phyloP scores from a whole-genome alignment of 108 stramenopile species.

The Seminavis robusta region DNA sequence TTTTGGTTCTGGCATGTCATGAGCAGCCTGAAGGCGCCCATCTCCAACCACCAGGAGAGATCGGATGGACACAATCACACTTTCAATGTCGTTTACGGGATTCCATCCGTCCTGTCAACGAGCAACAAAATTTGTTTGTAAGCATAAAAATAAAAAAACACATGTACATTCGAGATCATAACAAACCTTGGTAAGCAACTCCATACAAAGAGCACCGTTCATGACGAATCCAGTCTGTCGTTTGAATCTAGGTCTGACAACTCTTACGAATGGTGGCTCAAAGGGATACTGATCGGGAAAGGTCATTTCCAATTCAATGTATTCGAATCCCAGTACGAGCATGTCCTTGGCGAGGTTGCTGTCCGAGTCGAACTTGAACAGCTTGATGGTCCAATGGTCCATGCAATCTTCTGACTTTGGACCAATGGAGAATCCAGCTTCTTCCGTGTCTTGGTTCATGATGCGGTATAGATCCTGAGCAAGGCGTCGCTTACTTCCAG shows the following conservation, averaged over 20 bases:
- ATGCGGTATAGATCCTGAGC: slow-evolving; percentile 85
- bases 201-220: slow-evolving; percentile 93
- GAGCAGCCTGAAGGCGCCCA: slow-evolving; percentile 71
- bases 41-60: slow-evolving; percentile 89
- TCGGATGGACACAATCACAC: slow-evolving; percentile 88
- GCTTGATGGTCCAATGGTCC: slow-evolving; percentile 85
- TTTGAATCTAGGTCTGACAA: slow-evolving; percentile 85
- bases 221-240: slow-evolving; percentile 92
- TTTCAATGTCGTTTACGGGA: slow-evolving; percentile 91
- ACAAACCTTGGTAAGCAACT: slow-evolving; percentile 89
- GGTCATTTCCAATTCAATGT: slow-evolving; percentile 86
- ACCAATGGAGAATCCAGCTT: slow-evolving; percentile 79
- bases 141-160: no score
- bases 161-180: no score
- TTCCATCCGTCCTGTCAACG: slow-evolving; percentile 95
- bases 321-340: slow-evolving; percentile 62
- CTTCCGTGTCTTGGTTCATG: slow-evolving; percentile 79
- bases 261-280: slow-evolving; percentile 88
- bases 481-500: slow-evolving; percentile 77
- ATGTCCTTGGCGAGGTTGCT: slow-evolving; percentile 79
- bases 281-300: slow-evolving; percentile 94
- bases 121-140: no score
- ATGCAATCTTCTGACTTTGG: slow-evolving; percentile 76
- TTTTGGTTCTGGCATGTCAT: slow-evolving; percentile 37
- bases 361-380: slow-evolving; percentile 85